Evolutionary conservation across 2,329 filamentous ascomycete genomes (phyloP).

Genomic region (Pseudopyricularia javanii): DNA sequence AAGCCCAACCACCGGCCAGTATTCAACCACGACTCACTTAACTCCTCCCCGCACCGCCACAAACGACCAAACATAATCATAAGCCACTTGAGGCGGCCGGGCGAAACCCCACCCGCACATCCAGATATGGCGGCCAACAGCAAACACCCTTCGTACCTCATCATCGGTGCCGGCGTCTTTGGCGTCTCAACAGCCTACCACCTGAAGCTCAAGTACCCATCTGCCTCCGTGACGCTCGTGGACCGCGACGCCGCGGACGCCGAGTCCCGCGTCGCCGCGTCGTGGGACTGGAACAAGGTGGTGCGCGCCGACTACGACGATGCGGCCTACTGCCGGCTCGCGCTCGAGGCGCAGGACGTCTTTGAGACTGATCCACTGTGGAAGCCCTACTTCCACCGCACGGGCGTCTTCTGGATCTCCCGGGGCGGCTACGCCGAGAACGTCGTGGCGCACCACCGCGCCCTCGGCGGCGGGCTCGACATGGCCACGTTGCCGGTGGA

Average conservation of each 20-base stretch:
- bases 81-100: too few relatives aligned
- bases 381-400: conserved; percentile 43
- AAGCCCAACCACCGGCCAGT: too few relatives aligned
- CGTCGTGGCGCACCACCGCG: conserved; percentile 40
- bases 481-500: conserved; percentile 31
- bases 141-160: conserved; percentile 13
- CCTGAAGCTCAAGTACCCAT: conserved; percentile 36
- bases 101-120: too few relatives aligned
- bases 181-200: conserved; percentile 55
- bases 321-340: conserved; percentile 49
- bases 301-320: conserved; percentile 58
- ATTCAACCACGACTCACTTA: background rate
- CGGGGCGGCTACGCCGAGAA: conserved; percentile 34
- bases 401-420: conserved; percentile 45
- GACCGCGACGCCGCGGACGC: conserved; percentile 42
- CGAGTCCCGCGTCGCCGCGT: conserved; percentile 41
- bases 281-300: conserved; percentile 64
- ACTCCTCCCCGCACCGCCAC: background rate
- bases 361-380: conserved; percentile 47
- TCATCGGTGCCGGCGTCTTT: conserved; percentile 54
- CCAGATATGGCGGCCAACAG: background rate
- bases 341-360: conserved; percentile 50
- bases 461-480: conserved; percentile 25
- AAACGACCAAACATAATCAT: too few relatives aligned
- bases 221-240: conserved; percentile 40